Conservation (phyloP, 441 rosid species). For the Euphorbia celastroides region DNA sequence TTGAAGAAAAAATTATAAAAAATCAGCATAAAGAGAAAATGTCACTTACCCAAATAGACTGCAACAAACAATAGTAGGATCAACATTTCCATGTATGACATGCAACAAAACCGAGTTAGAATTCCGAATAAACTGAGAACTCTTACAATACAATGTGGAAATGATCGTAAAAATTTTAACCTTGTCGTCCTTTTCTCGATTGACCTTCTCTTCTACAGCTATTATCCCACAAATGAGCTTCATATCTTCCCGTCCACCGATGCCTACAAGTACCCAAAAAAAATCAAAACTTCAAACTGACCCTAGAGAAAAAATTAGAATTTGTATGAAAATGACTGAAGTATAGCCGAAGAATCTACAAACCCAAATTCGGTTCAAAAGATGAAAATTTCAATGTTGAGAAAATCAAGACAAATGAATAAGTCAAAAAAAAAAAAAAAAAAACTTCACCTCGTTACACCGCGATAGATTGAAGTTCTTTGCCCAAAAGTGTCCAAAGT, state of each 20-base stretch:
- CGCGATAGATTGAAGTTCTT: conserved; percentile 92
- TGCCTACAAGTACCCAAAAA: conserved; percentile 43
- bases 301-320: too few relatives aligned
- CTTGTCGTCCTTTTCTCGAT: conserved; percentile 98
- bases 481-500: conserved; percentile 89
- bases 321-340: too few relatives aligned
- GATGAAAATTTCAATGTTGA: too few relatives aligned
- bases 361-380: too few relatives aligned
- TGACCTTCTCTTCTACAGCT: conserved; percentile 99
- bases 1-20: neutral
- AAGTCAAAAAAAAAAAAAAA: neutral
- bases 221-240: conserved; percentile 99
- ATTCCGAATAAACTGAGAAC: neutral
- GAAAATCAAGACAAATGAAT: too few relatives aligned
- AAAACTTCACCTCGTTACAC: conserved; percentile 66
- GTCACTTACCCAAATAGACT: conserved; percentile 85
- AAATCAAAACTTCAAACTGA: neutral
- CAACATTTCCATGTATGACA: conserved; percentile 19
- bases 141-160: neutral
- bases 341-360: too few relatives aligned
- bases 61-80: conserved; percentile 19
- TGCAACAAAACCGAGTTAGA: conserved; percentile 18
- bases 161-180: conserved; percentile 22
- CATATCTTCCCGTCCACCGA: conserved; percentile 97
- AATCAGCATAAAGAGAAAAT: neutral